Base-by-base conservation (phyloP, 306 rosid species). In the peach (Prunus persica) region DNA sequence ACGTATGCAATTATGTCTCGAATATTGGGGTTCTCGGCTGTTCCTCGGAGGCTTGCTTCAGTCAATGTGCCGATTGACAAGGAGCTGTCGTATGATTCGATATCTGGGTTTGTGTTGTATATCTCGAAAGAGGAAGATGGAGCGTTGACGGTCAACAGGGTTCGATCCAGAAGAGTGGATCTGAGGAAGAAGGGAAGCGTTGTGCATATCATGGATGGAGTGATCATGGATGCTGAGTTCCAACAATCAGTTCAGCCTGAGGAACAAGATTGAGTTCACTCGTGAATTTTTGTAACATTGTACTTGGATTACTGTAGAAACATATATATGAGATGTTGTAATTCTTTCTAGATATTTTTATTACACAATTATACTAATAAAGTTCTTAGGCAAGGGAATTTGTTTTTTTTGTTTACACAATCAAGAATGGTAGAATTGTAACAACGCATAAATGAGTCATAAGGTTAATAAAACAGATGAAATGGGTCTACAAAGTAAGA, bases 221-320 rank as follows among this genome's bases (percentile, higher is more conserved):
- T 86, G 75, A 32, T 89, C 62, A 96, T 92, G 98, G 98, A 96
- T 79, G 89, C 98, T 73, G 89, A 87, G 61, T 92, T 91, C 81
- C 91, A 86, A 76, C 88, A 86, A 65, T 88, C 91, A 0, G 84
- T 95, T 78, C 76, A 71, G 22, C 65, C 82, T 8, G 91, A 72
- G 12, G 90, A 83, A 60, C 76, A 78, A 56, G 72, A 81, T 47
- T 38, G 85, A 81, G 47, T 18, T 28, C 12, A 47, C 12, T 0
- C 3, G 25, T 8, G 4, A 24, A 11, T 25, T 25, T 61, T 24
- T 27, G 57, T 5, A 6, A 3, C 18, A 14, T 6, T 14, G 6
- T 18, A 52, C 19, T 18, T 47, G 52, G 15, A 13, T 13, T 47
- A 47, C 16, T 13, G 52, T 1, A 10, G 12, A 13, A 13, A 10